Conservation (phyloP, 495 filamentous ascomycete species). For the Tuber aestivum region DNA sequence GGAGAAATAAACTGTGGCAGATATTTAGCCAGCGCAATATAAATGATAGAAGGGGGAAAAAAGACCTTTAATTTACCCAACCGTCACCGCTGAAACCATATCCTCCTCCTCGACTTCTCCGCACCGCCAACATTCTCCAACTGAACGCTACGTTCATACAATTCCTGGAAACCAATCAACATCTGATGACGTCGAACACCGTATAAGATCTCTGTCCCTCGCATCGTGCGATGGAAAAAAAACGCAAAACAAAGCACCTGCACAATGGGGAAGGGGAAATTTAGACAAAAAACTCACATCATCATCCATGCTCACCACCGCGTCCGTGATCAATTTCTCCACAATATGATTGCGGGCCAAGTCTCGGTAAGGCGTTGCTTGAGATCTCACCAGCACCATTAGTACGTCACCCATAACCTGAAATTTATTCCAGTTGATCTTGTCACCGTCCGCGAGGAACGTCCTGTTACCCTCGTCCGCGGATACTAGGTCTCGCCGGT, state of each 20-base stretch:
- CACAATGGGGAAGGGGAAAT: constrained; percentile 1
- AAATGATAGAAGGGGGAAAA: not conserved
- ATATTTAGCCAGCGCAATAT: not conserved
- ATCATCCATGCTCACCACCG: constrained; percentile 40
- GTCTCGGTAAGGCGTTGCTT: constrained; percentile 72
- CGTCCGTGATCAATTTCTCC: constrained; percentile 39
- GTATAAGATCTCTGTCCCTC: constrained; percentile 8
- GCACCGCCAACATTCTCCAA: constrained; percentile 32
- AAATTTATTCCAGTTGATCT: constrained; percentile 98
- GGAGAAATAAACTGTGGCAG: not conserved
- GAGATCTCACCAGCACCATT: constrained; percentile 81
- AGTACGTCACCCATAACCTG: constrained; percentile 92
- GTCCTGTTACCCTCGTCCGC: constrained; percentile 90
- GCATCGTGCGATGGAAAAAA: constrained; percentile 4
- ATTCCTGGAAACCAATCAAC: constrained; percentile 33
- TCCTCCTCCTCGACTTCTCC: constrained; percentile 26
- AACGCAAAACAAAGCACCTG: not conserved
- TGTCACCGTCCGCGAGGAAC: constrained; percentile 66
- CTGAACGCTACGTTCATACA: constrained; percentile 42
- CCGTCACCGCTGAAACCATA: constrained; percentile 2
- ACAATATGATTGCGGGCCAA: constrained; percentile 45
- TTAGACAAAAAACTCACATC: constrained; percentile 32
- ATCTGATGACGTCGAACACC: constrained; percentile 13
- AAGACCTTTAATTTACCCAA: not conserved
- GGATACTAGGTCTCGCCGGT: constrained; percentile 78